Evolutionary conservation across 805 yeast species (phyloP).

Genomic region (Lipomyces kockii): DNA sequence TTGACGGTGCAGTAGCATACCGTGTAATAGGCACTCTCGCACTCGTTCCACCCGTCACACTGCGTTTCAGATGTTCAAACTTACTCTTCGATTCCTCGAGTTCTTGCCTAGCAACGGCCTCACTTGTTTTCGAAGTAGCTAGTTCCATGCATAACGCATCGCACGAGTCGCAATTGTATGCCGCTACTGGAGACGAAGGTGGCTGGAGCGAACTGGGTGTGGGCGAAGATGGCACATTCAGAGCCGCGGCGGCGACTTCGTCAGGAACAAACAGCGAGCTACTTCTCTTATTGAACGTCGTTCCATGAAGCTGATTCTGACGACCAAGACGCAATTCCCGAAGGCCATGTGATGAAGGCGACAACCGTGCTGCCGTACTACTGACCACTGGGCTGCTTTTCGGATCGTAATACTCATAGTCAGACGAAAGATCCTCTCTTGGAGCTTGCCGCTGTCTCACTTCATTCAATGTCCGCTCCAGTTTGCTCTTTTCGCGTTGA

Average conservation of each 20-base stretch:
- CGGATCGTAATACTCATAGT: constrained; percentile 30
- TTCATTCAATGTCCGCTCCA: constrained; percentile 31
- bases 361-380: not conserved
- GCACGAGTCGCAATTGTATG: constrained; percentile 37
- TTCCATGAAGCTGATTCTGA: constrained; percentile 23
- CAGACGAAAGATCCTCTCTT: constrained; percentile 12
- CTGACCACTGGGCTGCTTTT: not conserved
- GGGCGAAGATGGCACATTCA: not conserved
- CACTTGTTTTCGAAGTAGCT: constrained; percentile 41
- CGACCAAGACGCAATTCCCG: constrained; percentile 34
- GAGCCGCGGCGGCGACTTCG: constrained; percentile 11
- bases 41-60: not conserved
- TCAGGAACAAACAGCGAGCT: constrained; percentile 29
- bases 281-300: constrained; percentile 27
- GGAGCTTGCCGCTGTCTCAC: constrained; percentile 26
- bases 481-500: constrained; percentile 26
- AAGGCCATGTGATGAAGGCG: constrained; percentile 14
- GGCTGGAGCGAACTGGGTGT: not conserved
- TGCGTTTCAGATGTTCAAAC: constrained; percentile 30
- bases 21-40: not conserved
- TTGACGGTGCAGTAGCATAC: not conserved
- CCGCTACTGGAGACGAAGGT: not conserved
- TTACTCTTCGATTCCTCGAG: constrained; percentile 40
- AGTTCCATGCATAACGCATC: constrained; percentile 42
- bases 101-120: constrained; percentile 42